Base-by-base conservation (phyloP, 1,139 yeast genomes). In the Sporopachydermia cereana region DNA sequence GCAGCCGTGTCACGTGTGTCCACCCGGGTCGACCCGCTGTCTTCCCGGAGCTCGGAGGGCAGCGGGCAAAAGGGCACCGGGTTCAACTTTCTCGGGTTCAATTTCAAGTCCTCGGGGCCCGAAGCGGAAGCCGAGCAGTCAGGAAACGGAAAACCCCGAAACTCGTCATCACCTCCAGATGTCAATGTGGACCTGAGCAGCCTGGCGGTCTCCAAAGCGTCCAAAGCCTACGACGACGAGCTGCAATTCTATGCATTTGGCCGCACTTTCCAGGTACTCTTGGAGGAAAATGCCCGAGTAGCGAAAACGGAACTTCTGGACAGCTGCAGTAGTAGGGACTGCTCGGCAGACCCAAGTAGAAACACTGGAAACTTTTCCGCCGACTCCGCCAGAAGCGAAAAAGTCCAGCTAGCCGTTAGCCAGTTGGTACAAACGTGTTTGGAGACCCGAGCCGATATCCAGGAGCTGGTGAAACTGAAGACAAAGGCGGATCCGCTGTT, bases 11-110 rank as follows among this genome's bases (percentile, higher is more conserved):
- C 39, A 21, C 18, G 39, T 9, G 22, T 16, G 9, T 34, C 39
- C n/a, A 34, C 39, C 22, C 18, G 39, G 17, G 39, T 34, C 17
- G 39, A 34, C 22, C 39, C 39, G 39, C 39, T 34, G 9, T 5
- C 39, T 5, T 7, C 12, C 39, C 39, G 39, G 5, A 5, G 9
- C 5, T 12, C 39, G 9, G 39, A 34, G 17, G 9, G 20, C 9
- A 9, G 20, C 12, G 9, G 9, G 9, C 22, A 16, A 7, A 34
- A 34, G 17, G 39, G 39, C 18, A n/a, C 12, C 9, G 39, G 39
- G 39, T 34, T 34, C 22, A 34, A 34, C n/a, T 34, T 34, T 34
- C 17, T 34, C 5, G 39, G 39, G 12, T 34, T 34, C 17, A 34
- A 34, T 20, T 34, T 34, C 39, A 34, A 34, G 17, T 34, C 39